A percentile compares a stretch with the other conserved stretches of the same genome.
Evolutionary conservation across 148 eudicot species (phyloP).

Genomic region (Dysphania ambrosioides): DNA sequence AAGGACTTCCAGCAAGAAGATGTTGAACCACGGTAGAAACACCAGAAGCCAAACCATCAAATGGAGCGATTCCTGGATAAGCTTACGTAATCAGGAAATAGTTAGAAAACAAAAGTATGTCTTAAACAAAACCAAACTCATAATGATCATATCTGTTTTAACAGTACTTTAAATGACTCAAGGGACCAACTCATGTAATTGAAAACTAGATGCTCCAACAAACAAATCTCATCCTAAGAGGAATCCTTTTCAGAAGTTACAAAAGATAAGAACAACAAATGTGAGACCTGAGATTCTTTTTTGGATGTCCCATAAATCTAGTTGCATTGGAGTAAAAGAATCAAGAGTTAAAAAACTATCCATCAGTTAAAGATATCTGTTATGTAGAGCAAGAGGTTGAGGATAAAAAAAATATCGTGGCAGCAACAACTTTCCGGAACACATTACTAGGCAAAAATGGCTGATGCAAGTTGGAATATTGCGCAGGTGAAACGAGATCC

Average conservation of each 20-base stretch:
- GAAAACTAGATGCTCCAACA: constrained; percentile 85
- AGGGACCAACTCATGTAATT: constrained; percentile 82
- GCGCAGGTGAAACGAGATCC: constrained; percentile 75
- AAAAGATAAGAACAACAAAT: constrained; percentile 69
- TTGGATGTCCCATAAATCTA: constrained; percentile 88
- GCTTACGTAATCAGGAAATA: constrained; percentile 54
- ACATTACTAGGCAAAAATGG: constrained; percentile 53
- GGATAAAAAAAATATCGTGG: constrained; percentile 96
- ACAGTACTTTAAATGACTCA: constrained; percentile 46
- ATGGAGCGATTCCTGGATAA: constrained; percentile 80
- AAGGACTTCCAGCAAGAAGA: constrained; percentile 93
- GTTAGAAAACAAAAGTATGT: too few relatives aligned
- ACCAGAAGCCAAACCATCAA: constrained; percentile 91
- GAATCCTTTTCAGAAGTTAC: constrained; percentile 70
- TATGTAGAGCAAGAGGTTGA: constrained; percentile 8
- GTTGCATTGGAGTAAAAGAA: constrained; percentile 41
- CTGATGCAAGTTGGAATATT: constrained; percentile 76
- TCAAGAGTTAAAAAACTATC: constrained; percentile 14
- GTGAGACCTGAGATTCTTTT: constrained; percentile 80
- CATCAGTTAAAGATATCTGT: not conserved
- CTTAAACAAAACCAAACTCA: not conserved
- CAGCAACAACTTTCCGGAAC: constrained; percentile 61
- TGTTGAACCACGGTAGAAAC: constrained; percentile 78
- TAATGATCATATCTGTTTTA: not conserved
- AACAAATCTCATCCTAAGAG: constrained; percentile 49